Base-by-base conservation (phyloP, 208 protist genomes). In the Acanthamoeba sp. region DNA sequence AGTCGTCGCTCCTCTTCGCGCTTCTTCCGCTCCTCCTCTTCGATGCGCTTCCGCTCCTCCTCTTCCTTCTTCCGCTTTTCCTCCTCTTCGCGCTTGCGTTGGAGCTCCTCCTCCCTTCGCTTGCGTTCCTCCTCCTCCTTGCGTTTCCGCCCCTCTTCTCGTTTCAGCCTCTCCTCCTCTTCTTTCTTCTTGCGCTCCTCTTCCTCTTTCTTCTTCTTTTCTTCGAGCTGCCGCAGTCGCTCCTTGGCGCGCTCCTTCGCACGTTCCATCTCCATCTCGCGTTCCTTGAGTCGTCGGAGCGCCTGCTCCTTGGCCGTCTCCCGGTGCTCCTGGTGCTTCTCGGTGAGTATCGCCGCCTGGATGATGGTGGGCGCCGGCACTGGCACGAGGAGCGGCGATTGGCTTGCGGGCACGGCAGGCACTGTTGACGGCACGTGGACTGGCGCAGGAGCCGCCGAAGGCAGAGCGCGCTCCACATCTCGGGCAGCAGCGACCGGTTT, bases 151-250 rank as follows among this genome's bases (percentile, higher is more conserved):
- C 59, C 76, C 20, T 85, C 76, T 22, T 85, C 76, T 36, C 76
- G 40, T 18, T 38, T 50, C 76, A 27, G 4, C 1, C 76, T 40
- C 45, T 85, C 76, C 45, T 85, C 76, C 40, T 85, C 76, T 34
- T 85, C 76, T 42, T 85, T 85, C 32, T 85, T 55, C 76, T 34
- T 52, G 27, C 76, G 76, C 76, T 85, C 76, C 40, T 85, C 76
- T 20, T 85, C 76, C 45, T 85, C 76, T 27, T 85, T 85, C 42
- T 85, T 1, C 45, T 85, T 85, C 76, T 85, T 85, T n/a, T 85
- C 76, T 9, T 85, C 76, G 22, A 85, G 76, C 76, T 59, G 38
- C 6, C 76, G 76, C 42, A 85, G n/a, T 16, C 76, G 76, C 76
- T 85, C 76, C 29, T 85, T 50, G n/a, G 76, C 76, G 2, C 76